These are phyloP conservation scores for Neurospora sublineolata DNA, from an alignment of 495 filamentous ascomycete species.

Conservation along the genomic window DNA sequence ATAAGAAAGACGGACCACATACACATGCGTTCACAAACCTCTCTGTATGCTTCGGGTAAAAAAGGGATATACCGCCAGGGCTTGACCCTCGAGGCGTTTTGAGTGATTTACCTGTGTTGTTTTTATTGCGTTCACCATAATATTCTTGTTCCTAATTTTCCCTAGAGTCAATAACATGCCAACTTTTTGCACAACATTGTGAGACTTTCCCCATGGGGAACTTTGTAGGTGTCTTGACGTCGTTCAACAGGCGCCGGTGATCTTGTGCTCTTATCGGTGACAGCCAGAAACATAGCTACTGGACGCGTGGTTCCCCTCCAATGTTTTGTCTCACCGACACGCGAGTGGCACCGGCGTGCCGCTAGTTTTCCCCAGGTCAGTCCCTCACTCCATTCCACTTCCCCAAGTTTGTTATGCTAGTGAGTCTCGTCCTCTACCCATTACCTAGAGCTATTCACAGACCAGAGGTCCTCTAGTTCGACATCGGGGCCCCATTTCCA, in stretches of 20 bases:
- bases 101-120: conserved; percentile 7
- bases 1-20: conserved; percentile 3
- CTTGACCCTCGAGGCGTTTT: conserved; percentile 15
- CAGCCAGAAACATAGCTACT: not conserved
- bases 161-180: conserved; percentile 18
- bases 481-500: not conserved
- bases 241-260: not conserved
- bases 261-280: not conserved
- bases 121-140: conserved; percentile 7
- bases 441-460: not conserved
- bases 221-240: not conserved
- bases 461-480: not conserved
- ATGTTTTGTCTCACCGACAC: not conserved
- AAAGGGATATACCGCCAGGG: conserved; percentile 13
- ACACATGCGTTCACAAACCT: conserved; percentile 9
- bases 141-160: conserved; percentile 18
- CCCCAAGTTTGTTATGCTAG: not conserved
- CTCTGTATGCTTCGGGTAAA: not conserved
- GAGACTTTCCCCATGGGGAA: not conserved
- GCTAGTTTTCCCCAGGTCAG: not conserved
- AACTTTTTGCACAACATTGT: conserved; percentile 11
- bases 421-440: not conserved
- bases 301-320: not conserved
- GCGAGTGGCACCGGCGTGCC: not conserved
- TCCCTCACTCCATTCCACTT: not conserved